phyloP scores from a whole-genome alignment of 2,329 filamentous ascomycete species.

The Penicillium sp. region DNA sequence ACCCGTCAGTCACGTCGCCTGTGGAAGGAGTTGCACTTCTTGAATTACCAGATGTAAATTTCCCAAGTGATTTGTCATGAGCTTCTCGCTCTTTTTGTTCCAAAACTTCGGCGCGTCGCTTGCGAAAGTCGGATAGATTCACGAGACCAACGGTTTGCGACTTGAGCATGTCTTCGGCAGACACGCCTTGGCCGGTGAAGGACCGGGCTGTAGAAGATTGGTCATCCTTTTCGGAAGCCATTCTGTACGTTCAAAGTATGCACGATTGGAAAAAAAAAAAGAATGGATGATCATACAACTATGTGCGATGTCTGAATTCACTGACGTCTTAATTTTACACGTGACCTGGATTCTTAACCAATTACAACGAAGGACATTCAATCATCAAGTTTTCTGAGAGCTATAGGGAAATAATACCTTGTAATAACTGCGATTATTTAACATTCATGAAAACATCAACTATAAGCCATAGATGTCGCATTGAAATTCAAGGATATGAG shows the following conservation, averaged over 20 bases:
- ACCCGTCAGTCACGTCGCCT: conserved; percentile 53
- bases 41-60: conserved; percentile 41
- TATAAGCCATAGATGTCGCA: no score
- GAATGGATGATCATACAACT: neutral
- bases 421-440: no score
- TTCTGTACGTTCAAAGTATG: conserved; percentile 1
- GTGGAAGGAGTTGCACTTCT: conserved; percentile 48
- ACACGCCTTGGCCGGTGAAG: conserved; percentile 69
- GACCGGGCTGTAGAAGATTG: conserved; percentile 44
- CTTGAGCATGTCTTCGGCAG: conserved; percentile 74
- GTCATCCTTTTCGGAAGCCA: conserved; percentile 31
- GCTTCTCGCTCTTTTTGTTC: conserved; percentile 82
- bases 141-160: conserved; percentile 87
- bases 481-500: neutral
- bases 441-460: no score
- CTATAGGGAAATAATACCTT: no score
- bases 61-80: conserved; percentile 54
- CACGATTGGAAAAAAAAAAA: no score
- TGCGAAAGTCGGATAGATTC: conserved; percentile 86
- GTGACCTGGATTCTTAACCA: no score
- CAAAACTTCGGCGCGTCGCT: conserved; percentile 87
- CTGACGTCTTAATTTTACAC: conserved; percentile 16
- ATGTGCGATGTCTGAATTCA: conserved; percentile 1
- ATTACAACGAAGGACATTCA: no score
- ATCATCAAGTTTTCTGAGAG: no score